A percentile compares a stretch with the other conserved stretches of the same genome.
Conservation (phyloP, 768 basidiomycete species). For the Calocybe cyanea region DNA sequence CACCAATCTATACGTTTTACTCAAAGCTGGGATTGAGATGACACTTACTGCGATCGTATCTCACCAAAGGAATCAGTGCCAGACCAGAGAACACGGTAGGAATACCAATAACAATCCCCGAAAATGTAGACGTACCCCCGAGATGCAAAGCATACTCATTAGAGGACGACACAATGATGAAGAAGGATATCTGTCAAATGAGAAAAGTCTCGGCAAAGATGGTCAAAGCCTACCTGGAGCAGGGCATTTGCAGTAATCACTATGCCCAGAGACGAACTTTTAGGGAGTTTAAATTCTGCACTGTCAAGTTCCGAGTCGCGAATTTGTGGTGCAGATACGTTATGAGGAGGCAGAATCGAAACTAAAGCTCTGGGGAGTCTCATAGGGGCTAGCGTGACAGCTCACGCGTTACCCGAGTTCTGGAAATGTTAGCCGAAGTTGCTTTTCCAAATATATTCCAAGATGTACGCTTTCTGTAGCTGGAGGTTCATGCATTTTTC, state of each 20-base stretch:
- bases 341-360: too few species aligned
- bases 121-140: constrained; percentile 67
- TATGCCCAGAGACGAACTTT: constrained; percentile 39
- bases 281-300: constrained; percentile 46
- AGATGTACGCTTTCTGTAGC: too few species aligned
- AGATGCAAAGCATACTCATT: constrained; percentile 58
- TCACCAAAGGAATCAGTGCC: constrained; percentile 51
- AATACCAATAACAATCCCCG: constrained; percentile 65
- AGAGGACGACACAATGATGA: constrained; percentile 65
- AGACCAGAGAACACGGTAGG: constrained; percentile 61
- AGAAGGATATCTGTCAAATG: constrained; percentile 53
- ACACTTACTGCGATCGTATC: constrained; percentile 48
- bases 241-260: constrained; percentile 37
- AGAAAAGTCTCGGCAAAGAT: neutral
- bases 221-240: constrained; percentile 15
- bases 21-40: neutral
- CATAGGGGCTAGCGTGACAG: too few species aligned
- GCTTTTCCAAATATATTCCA: too few species aligned
- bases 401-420: too few species aligned
- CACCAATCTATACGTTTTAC: neutral
- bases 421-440: too few species aligned
- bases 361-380: too few species aligned
- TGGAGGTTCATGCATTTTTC: too few species aligned
- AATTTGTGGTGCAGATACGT: too few species aligned
- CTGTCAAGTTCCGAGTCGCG: too few species aligned